These are phyloP conservation scores for Nakazawaea populi DNA, from an alignment of 805 yeast species.

Conservation along the genomic window DNA sequence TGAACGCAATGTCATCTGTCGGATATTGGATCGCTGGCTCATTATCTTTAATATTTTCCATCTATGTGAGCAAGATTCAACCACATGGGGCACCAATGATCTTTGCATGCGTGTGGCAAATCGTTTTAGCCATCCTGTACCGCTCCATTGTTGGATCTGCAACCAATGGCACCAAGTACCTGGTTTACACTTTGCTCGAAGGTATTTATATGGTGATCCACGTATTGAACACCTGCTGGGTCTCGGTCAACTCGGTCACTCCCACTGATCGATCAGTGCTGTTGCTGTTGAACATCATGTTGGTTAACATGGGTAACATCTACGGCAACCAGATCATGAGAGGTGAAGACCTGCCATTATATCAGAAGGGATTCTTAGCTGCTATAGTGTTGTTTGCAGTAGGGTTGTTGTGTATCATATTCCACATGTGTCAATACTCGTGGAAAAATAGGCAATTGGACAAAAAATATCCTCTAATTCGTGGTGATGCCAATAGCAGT, in stretches of 20 bases:
- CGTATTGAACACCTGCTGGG: constrained; percentile 14
- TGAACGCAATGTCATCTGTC: constrained; percentile 13
- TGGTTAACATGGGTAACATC: constrained; percentile 15
- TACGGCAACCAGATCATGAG: constrained; percentile 15
- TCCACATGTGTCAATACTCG: constrained; percentile 5
- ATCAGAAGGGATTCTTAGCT: constrained; percentile 12
- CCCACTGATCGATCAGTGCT: constrained; percentile 13
- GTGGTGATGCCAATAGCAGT: background rate
- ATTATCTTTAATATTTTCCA: background rate
- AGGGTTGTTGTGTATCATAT: background rate
- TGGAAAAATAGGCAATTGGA: constrained; percentile 8
- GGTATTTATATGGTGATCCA: constrained; percentile 10
- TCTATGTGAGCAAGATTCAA: constrained; percentile 3
- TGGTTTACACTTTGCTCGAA: constrained; percentile 4
- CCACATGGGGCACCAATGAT: constrained; percentile 7
- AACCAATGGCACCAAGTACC: background rate
- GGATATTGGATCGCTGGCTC: constrained; percentile 11
- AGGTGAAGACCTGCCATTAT: constrained; percentile 14
- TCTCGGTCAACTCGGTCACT: constrained; percentile 11
- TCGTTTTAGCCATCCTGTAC: constrained; percentile 2
- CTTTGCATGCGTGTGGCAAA: background rate
- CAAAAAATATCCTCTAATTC: background rate
- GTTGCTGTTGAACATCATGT: constrained; percentile 14
- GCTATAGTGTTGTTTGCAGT: constrained; percentile 4
- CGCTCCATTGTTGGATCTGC: constrained; percentile 6